Evolutionary conservation across 2,329 filamentous ascomycete genomes (phyloP).

Genomic region (Nemania sp.): DNA sequence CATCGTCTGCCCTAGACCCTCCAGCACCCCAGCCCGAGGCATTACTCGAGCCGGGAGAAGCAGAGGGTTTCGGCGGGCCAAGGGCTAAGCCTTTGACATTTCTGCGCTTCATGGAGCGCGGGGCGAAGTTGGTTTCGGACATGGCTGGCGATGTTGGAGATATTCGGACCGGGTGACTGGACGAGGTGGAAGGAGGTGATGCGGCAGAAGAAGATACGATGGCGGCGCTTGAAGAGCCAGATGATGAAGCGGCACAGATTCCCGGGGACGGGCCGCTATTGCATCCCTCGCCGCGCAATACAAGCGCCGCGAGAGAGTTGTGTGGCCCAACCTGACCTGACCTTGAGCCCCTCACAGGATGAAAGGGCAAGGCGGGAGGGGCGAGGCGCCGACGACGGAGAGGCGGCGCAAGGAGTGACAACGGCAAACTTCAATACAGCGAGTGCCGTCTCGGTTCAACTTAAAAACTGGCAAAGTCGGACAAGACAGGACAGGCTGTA

Average conservation of each 20-base stretch:
- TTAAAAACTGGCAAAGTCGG: slow-evolving; percentile 11
- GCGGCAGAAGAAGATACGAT: slow-evolving; percentile 4
- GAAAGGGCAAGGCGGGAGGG: slow-evolving; percentile 21
- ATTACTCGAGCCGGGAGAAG: slow-evolving; percentile 70
- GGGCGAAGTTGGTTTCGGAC: slow-evolving; percentile 62
- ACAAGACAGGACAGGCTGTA: slow-evolving; percentile 4
- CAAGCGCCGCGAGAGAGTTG: slow-evolving; percentile 11
- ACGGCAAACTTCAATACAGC: background rate
- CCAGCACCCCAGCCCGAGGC: slow-evolving; percentile 49
- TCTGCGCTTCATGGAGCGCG: slow-evolving; percentile 95
- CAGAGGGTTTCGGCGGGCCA: slow-evolving; percentile 70
- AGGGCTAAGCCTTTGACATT: slow-evolving; percentile 96
- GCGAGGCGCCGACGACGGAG: slow-evolving; percentile 9
- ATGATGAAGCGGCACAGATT: background rate
- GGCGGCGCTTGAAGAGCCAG: background rate
- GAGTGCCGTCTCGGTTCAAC: background rate
- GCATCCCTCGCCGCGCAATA: slow-evolving; percentile 20
- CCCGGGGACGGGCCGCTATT: slow-evolving; percentile 13
- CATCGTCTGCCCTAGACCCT: slow-evolving; percentile 52
- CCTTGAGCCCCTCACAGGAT: slow-evolving; percentile 31
- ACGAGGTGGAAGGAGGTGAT: slow-evolving; percentile 2
- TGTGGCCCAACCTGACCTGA: slow-evolving; percentile 20
- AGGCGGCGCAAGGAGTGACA: slow-evolving; percentile 7
- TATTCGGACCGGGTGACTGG: background rate
- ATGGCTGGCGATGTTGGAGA: slow-evolving; percentile 46